These are phyloP conservation scores for Phaeosphaeriaceae sp. DNA, from an alignment of 2,329 filamentous ascomycete genomes.

Conservation along the genomic window DNA sequence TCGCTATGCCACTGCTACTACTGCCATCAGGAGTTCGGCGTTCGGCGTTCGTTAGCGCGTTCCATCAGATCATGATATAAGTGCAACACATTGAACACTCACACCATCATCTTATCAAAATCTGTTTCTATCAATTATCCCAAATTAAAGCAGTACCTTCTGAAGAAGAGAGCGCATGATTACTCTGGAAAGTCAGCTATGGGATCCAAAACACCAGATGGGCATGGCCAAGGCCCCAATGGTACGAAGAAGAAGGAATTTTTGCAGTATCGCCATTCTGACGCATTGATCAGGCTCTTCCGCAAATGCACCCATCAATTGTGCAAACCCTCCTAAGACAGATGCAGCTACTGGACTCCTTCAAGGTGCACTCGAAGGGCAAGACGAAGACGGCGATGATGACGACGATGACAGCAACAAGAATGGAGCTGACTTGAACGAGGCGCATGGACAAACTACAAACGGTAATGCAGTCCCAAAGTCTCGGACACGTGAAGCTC, in stretches of 20 bases:
- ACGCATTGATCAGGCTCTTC: conserved; percentile 35
- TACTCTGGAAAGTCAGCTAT: not conserved
- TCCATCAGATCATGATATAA: not conserved
- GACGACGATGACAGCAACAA: conserved; percentile 58
- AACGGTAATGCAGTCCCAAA: conserved; percentile 7
- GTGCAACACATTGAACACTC: not conserved
- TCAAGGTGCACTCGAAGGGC: conserved; percentile 50
- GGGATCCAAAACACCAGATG: conserved; percentile 2
- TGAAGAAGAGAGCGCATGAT: not conserved
- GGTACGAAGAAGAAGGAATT: not conserved
- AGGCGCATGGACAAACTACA: conserved; percentile 23
- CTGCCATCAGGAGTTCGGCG: too few relatives aligned
- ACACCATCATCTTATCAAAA: not conserved
- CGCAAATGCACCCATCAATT: conserved; percentile 26
- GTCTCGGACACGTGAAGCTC: conserved; percentile 5
- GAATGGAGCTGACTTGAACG: conserved; percentile 41
- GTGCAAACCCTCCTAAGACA: conserved; percentile 43
- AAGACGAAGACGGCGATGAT: conserved; percentile 57
- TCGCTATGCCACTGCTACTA: too few relatives aligned
- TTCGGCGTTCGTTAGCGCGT: not conserved
- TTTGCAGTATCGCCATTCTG: conserved; percentile 10
- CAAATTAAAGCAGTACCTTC: not conserved
- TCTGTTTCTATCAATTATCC: not conserved
- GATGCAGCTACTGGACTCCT: conserved; percentile 46
- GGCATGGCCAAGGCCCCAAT: not conserved